These are phyloP conservation scores for Rhizopogon vulgaris DNA, from an alignment of 768 basidiomycete species.

Conservation along the genomic window DNA sequence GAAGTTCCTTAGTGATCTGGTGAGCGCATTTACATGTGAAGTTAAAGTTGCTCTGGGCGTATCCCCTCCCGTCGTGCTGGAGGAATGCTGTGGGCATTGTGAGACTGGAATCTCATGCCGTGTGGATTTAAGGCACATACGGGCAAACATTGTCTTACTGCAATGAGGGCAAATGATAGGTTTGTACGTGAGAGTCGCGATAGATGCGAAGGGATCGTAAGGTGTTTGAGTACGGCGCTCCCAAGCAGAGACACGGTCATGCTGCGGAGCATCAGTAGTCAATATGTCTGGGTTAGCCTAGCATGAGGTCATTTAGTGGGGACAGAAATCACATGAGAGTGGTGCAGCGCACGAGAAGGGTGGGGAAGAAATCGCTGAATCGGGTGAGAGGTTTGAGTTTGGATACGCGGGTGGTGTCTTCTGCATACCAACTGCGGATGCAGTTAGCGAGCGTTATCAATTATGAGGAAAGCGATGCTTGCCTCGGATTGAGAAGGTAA, in stretches of 20 bases:
- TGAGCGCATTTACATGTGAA: conserved; percentile 30
- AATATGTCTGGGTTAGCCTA: conserved; percentile 1
- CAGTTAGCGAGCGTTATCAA: neutral
- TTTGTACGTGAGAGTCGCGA: conserved; percentile 10
- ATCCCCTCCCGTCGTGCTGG: conserved; percentile 34
- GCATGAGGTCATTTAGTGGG: neutral
- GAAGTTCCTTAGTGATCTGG: conserved; percentile 30
- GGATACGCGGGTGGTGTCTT: conserved; percentile 8
- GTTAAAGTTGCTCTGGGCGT: conserved; percentile 37
- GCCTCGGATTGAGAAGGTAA: conserved; percentile 34
- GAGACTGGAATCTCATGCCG: neutral
- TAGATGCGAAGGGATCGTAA: conserved; percentile 24
- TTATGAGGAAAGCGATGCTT: neutral
- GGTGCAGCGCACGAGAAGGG: conserved; percentile 6
- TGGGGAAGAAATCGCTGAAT: conserved; percentile 6
- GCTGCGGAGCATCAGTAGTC: neutral
- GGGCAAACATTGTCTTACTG: conserved; percentile 3
- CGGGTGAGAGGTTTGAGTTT: neutral
- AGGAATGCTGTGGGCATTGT: conserved; percentile 29
- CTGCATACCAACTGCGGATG: conserved; percentile 19
- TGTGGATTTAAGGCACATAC: conserved; percentile 12
- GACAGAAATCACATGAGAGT: too few species aligned
- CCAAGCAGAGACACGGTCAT: conserved; percentile 5
- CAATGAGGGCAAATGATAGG: conserved; percentile 27
- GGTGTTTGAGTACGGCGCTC: conserved; percentile 5